Conservation (phyloP, 371 early-diverging fungal genomes). For the Actinomucor elegans region DNA sequence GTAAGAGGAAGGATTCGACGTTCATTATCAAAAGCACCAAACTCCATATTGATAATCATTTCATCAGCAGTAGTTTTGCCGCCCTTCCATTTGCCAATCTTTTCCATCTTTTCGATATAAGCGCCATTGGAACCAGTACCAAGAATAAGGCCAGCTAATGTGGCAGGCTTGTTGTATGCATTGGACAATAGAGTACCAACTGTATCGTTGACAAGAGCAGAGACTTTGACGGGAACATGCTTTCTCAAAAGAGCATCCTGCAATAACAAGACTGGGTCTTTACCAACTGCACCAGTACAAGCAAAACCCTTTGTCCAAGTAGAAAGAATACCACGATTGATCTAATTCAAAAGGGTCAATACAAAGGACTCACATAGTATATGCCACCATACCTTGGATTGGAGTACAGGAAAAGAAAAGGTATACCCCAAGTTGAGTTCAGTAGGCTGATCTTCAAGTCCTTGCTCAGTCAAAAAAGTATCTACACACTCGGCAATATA, state of each 20-base stretch:
- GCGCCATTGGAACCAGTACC: conserved; percentile 98
- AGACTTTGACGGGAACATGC: conserved; percentile 71
- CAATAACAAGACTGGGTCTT: conserved; percentile 87
- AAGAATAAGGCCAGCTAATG: conserved; percentile 86
- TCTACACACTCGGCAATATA: conserved; percentile 85
- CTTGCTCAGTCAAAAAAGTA: conserved; percentile 72
- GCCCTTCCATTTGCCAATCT: conserved; percentile 73
- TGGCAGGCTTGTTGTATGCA: conserved; percentile 80
- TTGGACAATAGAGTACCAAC: conserved; percentile 91
- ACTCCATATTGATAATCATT: conserved; percentile 89
- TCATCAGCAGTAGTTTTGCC: conserved; percentile 49
- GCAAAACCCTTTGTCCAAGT: conserved; percentile 95
- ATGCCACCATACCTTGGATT: conserved; percentile 57
- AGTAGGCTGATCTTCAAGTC: conserved; percentile 28
- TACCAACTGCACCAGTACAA: conserved; percentile 75
- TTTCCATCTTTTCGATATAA: conserved; percentile 80
- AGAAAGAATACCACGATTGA: conserved; percentile 76
- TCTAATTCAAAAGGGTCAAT: conserved; percentile 14
- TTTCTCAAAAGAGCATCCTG: conserved; percentile 82
- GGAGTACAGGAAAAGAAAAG: conserved; percentile 92
- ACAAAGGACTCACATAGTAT: too few species aligned
- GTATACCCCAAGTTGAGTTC: conserved; percentile 87
- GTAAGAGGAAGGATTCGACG: conserved; percentile 65
- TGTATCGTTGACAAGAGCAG: conserved; percentile 95
- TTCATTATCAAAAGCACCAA: conserved; percentile 71